Evolutionary conservation across 345 rosid genomes (phyloP).

Genomic region (Populus euphratica): DNA sequence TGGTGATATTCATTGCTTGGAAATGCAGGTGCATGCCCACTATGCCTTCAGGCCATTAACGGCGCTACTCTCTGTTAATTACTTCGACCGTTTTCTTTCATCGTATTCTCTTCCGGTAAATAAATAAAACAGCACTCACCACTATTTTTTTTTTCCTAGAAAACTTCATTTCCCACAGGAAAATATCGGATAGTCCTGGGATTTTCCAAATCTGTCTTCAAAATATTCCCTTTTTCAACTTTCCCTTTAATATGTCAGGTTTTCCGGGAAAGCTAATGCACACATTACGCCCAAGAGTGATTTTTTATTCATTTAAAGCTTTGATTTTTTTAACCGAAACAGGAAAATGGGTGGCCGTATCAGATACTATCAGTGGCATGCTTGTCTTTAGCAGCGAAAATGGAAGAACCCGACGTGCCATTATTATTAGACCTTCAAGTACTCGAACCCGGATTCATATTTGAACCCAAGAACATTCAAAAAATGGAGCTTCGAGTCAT

Average conservation of each 20-base stretch:
- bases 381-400: conserved; percentile 63
- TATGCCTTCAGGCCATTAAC: conserved; percentile 49
- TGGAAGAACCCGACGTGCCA: conserved; percentile 57
- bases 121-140: background rate
- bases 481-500: conserved; percentile 58
- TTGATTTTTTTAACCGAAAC: background rate
- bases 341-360: conserved; percentile 51
- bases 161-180: conserved; percentile 6
- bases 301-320: background rate
- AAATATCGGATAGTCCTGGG: conserved; percentile 10
- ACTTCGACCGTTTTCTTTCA: conserved; percentile 65
- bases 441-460: conserved; percentile 48
- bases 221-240: background rate
- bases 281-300: background rate
- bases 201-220: background rate
- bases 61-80: conserved; percentile 52
- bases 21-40: conserved; percentile 56
- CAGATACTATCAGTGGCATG: conserved; percentile 71
- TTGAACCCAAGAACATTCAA: conserved; percentile 49
- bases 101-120: conserved; percentile 42
- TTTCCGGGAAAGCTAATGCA: conserved; percentile 19
- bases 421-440: conserved; percentile 47
- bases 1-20: conserved; percentile 9
- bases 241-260: conserved; percentile 5
- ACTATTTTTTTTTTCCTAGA: background rate